Evolutionary conservation across 176 grass and related monocot species (phyloP), one percentile per base, ranked within the genome.

Genomic region (Pharus latifolius): DNA sequence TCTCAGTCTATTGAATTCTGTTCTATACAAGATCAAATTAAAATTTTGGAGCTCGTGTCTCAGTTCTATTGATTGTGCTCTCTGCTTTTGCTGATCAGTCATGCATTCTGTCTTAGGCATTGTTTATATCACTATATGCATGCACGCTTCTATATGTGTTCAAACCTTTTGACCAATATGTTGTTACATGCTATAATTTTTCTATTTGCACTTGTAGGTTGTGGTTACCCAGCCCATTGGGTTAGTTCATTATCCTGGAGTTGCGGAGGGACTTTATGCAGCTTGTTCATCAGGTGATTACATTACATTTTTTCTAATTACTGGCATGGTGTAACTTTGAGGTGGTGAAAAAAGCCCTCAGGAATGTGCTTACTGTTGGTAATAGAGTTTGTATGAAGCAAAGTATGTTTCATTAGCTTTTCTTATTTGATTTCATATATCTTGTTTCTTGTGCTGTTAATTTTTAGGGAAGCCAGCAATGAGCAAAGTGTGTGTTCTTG

Each of bases 401-500:
- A 69, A 43, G 20, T 9, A 28, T 71, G 48, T 17, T 81, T 45
- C 16, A 56, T 34, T 47, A 60, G 15, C 44, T 74, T 10, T 74
- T 7, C 32, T 76, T 20, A 33, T 56, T 49, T 62, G 17, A 62
- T 80, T 63, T 60, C 24, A 0, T 74, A 63, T 54, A 26, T 63
- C 34, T 49, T 69, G 49, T 77, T 76, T 55, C 40, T 52, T 59
- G 26, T 22, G 12, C 7, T 47, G 19, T 69, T 3, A 12, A 55
- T 69, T 78, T 76, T 57, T 79, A 98, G 89, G 94, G 46, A 98
- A 98, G 72, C 81, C 87, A 52, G 65, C 94, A 27, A 82, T 78
- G 78, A 98, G 89, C 84, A 98, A 82, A 85, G 87, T 98, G 13
- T 54, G 63, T 38, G 86, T 90, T 78, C 84, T 93, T 81, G 81